Conservation (phyloP, 371 early-diverging fungal species). For the Rhizopus sp. region DNA sequence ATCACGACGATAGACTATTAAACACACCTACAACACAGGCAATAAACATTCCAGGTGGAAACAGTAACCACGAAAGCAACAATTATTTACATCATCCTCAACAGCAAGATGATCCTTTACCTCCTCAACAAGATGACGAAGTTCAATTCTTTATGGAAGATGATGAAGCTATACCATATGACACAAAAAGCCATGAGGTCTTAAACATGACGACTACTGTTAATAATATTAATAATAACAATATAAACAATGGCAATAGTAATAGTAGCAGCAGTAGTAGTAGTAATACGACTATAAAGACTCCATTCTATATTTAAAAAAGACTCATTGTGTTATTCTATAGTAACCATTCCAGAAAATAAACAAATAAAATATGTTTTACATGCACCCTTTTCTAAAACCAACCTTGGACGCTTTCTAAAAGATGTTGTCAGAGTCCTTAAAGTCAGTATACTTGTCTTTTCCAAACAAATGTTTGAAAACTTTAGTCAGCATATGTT, state of each 20-base stretch:
- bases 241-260: not conserved
- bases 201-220: slow-evolving; percentile 7
- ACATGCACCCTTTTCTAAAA: no score
- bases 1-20: slow-evolving; percentile 17
- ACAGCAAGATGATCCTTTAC: slow-evolving; percentile 7
- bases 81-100: slow-evolving; percentile 10
- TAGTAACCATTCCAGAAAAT: no score
- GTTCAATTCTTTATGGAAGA: slow-evolving; percentile 57
- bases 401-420: no score
- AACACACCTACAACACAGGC: slow-evolving; percentile 19
- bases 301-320: no score
- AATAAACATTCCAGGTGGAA: slow-evolving; percentile 33
- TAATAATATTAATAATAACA: slow-evolving; percentile 32
- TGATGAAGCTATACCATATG: slow-evolving; percentile 27
- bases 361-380: no score
- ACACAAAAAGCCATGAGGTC: not conserved
- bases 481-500: no score
- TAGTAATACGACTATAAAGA: slow-evolving; percentile 1
- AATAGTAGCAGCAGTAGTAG: slow-evolving; percentile 1
- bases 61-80: slow-evolving; percentile 6
- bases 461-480: no score
- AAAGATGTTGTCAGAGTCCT: no score
- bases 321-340: no score
- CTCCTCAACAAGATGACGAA: slow-evolving; percentile 35
- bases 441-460: no score